Evolutionary conservation across 331 rosid genomes (phyloP), one percentile per base, ranked within the genome.

Genomic region (Acacia pycnantha): DNA sequence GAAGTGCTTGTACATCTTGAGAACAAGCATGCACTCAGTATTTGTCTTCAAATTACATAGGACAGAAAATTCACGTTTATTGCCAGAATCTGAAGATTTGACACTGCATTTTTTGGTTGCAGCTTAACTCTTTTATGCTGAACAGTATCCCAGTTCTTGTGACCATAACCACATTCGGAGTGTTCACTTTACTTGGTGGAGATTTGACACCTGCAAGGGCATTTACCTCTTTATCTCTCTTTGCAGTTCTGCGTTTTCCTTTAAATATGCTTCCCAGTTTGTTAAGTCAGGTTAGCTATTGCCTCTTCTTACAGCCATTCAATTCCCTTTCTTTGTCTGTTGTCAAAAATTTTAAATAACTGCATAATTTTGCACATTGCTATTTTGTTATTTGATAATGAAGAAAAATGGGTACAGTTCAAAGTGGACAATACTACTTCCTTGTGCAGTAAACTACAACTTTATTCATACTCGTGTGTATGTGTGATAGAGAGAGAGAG

Each of bases 171-270:
- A 85, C 97, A 58, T 95, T 92, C 74, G 95, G 98, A 82, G 59
- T 76, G 82, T 94, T 95, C 86, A 91, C 96, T 73, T 78, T 92
- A 80, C 92, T 91, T 82, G 98, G 97, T 50, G 97, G 97, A 59
- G 85, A 93, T 29, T 82, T 95, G 86, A 93, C 98, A 71, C 97
- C 98, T 56, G 87, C 98, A 48, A 91, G 93, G 76, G 97, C 98
- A 66, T 95, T 95, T 80, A 93, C 98, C 67, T 95, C 98, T 43
- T 90, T 93, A 37, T 91, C 98, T 59, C 89, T 95, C 24, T 95
- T 93, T 72, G 80, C 98, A 4, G 87, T 95, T 79, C 77, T 95
- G 81, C 92, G 96, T 56, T 81, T 21, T 86, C 98, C 98, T 80
- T 82, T 95, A 82, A 89, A 72, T 86, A 91, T 87, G 92, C 93